Evolutionary conservation across 176 grass and related monocot species (phyloP), one percentile per base, ranked within the genome.

Genomic region (Calamus simplicifolius): DNA sequence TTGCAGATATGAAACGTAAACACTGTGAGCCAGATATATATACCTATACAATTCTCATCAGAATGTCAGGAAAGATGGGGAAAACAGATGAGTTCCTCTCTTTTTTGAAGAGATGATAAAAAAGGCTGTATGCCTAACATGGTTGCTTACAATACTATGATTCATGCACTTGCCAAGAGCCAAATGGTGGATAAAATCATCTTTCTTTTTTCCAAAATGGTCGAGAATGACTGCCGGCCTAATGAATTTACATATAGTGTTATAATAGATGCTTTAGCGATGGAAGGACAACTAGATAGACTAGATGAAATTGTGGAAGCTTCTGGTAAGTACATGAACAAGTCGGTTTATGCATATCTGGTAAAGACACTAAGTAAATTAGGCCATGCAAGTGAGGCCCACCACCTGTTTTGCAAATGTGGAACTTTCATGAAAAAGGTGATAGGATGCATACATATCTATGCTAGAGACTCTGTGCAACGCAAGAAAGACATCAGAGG

Each of bases 1-100:
- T 97, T 61, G 81, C 87, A 58, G 87, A 97, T 77, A 97, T 97
- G 93, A 97, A 92, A 81, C 73, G 73, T 23, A 85, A 82, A n/a
- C 61, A 78, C 30, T 88, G 79, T 68, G 70, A 82, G 25, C 81
- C 87, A 3, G 93, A 98, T 80, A 75, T 82, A 63, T 92, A 92
- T 66, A 91, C 87, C 49, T 98, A 92, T 69, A 92, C 93, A 56
- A 85, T 85, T 76, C 73, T 98, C 50, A 98, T 98, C 75, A 83
- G 84, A 79, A 91, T 98, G 93, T 76, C 84, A 51, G 93, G 93
- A 75, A 76, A 72, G 75, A 58, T 73, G 35, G 76, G 87, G 67
- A 85, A 70, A 29, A 72, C 74, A 38, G 65, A 77, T 75, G 85
- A 83, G 59, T 71, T 82, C 69, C 54, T 97, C 30, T 79, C 73